Base-by-base conservation (phyloP, 2,329 filamentous ascomycete species). In the Ophiostoma ulmi region DNA sequence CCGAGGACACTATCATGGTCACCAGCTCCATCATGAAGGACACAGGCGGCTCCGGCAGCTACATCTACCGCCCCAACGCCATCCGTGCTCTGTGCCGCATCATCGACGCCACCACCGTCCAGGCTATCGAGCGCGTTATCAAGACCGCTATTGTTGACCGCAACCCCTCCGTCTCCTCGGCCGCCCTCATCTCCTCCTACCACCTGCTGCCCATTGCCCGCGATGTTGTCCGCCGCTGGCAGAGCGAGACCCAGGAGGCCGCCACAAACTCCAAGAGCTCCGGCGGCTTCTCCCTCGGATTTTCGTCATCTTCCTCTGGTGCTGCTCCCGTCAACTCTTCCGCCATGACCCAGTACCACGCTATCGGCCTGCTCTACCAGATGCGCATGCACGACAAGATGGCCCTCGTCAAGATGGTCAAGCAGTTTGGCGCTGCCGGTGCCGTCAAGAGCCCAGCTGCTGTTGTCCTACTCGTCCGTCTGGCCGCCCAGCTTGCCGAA, bases 11-110 rank as follows among this genome's bases (percentile, higher is more conserved):
- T 74, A 99, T 99, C 80, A 98, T 99, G 95, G 95, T 97, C 73
- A 99, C 95, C 22, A 97, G 93, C 82, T 97, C 94, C 76, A 97
- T 99, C 76, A 99, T 98, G 95, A 99, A 99, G 85, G 95, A 99
- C 80, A 97, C 94, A 13, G 93, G 94, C 69, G 93, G 96, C 74
- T 92, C 94, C 77, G 97, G 93, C 78, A 95, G 98, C 79, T 91
- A 94, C 69, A 89, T 97, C 71, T 97, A 94, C 84, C 88, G 95
- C 77, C 93, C 95, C 69, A 99, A 99, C 83, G 94, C 95, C 73
- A 98, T 98, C 79, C 88, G 95, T 76, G 94, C 94, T 55, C 85
- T 98, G 75, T 98, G 94, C 83, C 91, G 95, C 75, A 97, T 99
- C 78, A 98, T 98, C 78, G 93, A 97, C 83, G 92, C 92, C 74